A percentile compares a stretch with the other conserved stretches of the same genome.
Conservation (phyloP, 108 stramenopile genomes). For the Licmophora abbreviata region DNA sequence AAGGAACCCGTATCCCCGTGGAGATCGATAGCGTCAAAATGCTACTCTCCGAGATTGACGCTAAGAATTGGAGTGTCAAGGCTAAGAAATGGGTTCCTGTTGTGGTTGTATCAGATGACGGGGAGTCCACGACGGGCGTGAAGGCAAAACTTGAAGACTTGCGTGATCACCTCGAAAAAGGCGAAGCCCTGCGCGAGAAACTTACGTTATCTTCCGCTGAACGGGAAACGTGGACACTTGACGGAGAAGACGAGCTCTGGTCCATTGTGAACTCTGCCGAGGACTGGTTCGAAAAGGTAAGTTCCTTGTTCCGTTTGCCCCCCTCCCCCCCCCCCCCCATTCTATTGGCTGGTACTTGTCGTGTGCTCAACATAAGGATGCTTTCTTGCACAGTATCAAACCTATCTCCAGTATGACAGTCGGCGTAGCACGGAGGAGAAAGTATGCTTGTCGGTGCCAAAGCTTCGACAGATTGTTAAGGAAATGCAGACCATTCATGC, state of each 20-base stretch:
- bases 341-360: background rate
- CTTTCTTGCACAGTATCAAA: conserved; percentile 29
- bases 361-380: too few relatives aligned
- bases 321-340: background rate
- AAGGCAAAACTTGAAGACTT: conserved; percentile 72
- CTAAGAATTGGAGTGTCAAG: conserved; percentile 58
- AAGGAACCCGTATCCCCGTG: conserved; percentile 70
- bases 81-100: conserved; percentile 59
- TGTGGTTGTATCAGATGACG: background rate
- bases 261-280: conserved; percentile 48
- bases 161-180: conserved; percentile 56
- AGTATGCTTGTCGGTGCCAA: conserved; percentile 33
- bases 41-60: conserved; percentile 72
- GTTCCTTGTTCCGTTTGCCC: conserved; percentile 1
- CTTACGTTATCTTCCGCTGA: conserved; percentile 29
- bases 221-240: conserved; percentile 41
- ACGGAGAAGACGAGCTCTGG: conserved; percentile 44
- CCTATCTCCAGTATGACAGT: conserved; percentile 49
- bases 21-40: conserved; percentile 55
- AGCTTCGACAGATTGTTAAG: conserved; percentile 41
- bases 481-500: conserved; percentile 47
- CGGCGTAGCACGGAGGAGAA: conserved; percentile 34
- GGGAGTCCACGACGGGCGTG: conserved; percentile 15
- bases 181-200: conserved; percentile 45
- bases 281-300: conserved; percentile 60